Evolutionary conservation across 805 yeast species (phyloP).

Genomic region (Ogataea sp.): DNA sequence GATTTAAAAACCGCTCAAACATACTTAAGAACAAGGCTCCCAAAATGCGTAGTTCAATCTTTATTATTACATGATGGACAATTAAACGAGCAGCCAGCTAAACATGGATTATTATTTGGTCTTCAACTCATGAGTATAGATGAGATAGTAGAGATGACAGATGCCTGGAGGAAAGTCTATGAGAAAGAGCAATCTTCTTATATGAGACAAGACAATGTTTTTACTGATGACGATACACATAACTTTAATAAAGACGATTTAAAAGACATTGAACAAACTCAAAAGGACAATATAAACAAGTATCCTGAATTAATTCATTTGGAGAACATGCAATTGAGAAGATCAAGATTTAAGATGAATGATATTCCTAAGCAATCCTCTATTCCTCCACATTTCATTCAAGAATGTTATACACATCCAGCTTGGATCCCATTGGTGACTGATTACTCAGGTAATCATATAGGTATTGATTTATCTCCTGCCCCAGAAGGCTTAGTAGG

Average conservation of each 20-base stretch:
- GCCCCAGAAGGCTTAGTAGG: slow-evolving; percentile 70
- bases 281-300: not conserved
- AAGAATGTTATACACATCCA: slow-evolving; percentile 67
- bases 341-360: not conserved
- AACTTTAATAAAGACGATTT: not conserved
- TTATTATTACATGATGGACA: slow-evolving; percentile 82
- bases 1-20: slow-evolving; percentile 74
- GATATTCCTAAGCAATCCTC: slow-evolving; percentile 45
- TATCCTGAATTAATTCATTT: not conserved
- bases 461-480: slow-evolving; percentile 79
- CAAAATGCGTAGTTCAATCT: slow-evolving; percentile 69
- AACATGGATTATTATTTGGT: slow-evolving; percentile 68
- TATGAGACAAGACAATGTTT: too few species aligned
- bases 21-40: slow-evolving; percentile 63
- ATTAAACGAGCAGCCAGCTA: slow-evolving; percentile 61
- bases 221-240: slow-evolving; percentile 3
- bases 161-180: slow-evolving; percentile 72
- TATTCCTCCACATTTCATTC: slow-evolving; percentile 65
- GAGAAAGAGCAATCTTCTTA: slow-evolving; percentile 29
- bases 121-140: slow-evolving; percentile 70
- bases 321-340: too few species aligned
- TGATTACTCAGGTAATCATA: slow-evolving; percentile 80
- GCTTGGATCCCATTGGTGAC: slow-evolving; percentile 86
- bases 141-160: slow-evolving; percentile 68
- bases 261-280: not conserved